Base-by-base conservation (phyloP, 2,329 filamentous ascomycete species). In the Colletotrichum salicis region DNA sequence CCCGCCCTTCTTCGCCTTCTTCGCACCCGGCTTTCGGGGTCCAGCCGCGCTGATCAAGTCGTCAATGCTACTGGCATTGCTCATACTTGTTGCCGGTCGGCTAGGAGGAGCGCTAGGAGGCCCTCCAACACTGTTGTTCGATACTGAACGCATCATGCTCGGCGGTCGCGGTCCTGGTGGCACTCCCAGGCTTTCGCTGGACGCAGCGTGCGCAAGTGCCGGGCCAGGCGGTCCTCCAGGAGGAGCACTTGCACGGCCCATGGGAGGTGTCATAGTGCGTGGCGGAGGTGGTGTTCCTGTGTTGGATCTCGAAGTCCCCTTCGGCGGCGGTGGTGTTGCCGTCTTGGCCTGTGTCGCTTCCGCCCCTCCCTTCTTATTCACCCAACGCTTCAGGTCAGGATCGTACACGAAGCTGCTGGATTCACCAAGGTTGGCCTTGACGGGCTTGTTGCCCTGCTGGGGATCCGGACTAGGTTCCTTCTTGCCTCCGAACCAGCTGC, bases 301-400 rank as follows among this genome's bases (percentile, higher is more conserved):
- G 58, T 86, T 81, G 68, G 90, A 91, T 8, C 87, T 85, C 64
- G 88, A 84, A 4, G 84, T 83, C 6, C 85, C 88, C 76, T 88
- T 91, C 0, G 95, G 95, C 5, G 95, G 95, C 1, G 96, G 95
- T 1, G 96, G 93, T 0, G 95, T 91, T 1, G 91, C 91, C 58
- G 88, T 85, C 74, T 90, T 88, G 3, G 88, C 84, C 31, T 87
- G 84, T 10, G 84, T 84, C 55, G 88, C 89, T 66, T 93, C 91
- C 8, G 89, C 88, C 13, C 92, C 92, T 12, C 90, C 90, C 80
- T 97, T 98, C 86, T 98, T 98, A 85, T 99, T 98, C 80, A 99
- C 88, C 97, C 97, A 99, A 80, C 96, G 95, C 85, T 97, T 97
- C 64, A 97, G 88, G n/a, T 98, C 94, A 2, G 95, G 93, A 79